Conservation (phyloP, 306 rosid species). For the Cicer yamashitae region DNA sequence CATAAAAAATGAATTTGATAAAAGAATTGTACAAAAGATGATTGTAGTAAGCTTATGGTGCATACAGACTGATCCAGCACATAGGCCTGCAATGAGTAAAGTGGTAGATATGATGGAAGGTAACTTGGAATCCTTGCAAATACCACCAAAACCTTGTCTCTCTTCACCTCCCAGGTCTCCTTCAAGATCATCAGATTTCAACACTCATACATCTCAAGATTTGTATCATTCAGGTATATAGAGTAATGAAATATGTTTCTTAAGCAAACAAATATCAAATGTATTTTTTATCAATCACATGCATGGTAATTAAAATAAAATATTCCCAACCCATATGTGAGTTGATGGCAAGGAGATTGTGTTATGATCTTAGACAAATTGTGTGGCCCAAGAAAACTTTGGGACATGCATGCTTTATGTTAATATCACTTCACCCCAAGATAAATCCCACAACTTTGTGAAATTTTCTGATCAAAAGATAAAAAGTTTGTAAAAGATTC, state of each 20-base stretch:
- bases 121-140: slow-evolving; percentile 37
- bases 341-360: no score
- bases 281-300: no score
- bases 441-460: no score
- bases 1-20: slow-evolving; percentile 41
- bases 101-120: slow-evolving; percentile 55
- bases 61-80: slow-evolving; percentile 47
- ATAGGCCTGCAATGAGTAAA: slow-evolving; percentile 45
- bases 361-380: no score
- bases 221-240: neutral
- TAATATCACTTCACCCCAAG: no score
- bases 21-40: slow-evolving; percentile 46
- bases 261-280: no score
- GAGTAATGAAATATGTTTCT: neutral
- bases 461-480: no score
- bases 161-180: slow-evolving; percentile 40
- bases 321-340: no score
- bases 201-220: neutral
- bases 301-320: no score
- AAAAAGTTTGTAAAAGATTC: neutral
- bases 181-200: slow-evolving; percentile 3
- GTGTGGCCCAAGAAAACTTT: no score
- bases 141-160: slow-evolving; percentile 50
- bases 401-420: no score
- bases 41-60: slow-evolving; percentile 50